Evolutionary conservation across 2,329 filamentous ascomycete species (phyloP), one percentile per base, ranked within the genome.

Genomic region (Myriosclerotinia scirpicola): DNA sequence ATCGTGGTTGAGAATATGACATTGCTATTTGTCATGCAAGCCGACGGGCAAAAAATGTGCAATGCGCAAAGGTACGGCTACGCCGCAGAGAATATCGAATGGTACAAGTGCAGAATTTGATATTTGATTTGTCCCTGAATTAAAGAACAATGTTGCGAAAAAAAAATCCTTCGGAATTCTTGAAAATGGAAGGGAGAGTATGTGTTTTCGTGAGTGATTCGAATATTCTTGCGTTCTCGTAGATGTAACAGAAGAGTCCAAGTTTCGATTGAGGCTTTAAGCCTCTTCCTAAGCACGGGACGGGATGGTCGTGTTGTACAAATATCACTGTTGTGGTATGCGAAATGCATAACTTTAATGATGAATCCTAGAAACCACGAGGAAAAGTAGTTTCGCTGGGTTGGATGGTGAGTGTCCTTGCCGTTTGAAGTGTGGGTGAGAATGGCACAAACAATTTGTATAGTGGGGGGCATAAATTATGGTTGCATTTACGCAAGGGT

Each of bases 281-380:
- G 55, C 48, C 55, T 50, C 55, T 26, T 50, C n/a, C 48, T 46
- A 17, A 48, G 64, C n/a, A 66, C 46, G 64, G 64, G 55, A 60
- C 46, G 64, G 64, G 38, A 46, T 20, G 64, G 36, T 46, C 55
- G 26, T 61, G 64, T 66, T 61, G 52, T 60, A 54, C 44, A 42
- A 54, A 26, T 66, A 50, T 40, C 52, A 61, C 55, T 44, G 55
- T 48, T 34, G 64, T 61, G 46, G 48, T 66, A 61, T 61, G 58
- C 34, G 14, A 38, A 53, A 44, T 66, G 64, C 26, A 60, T 42
- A 61, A 40, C 55, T 60, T 44, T 53, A 38, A 60, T 53, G 36
- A 38, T 48, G 40, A 30, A 54, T 61, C 64, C 64, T 52, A 48
- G 64, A 54, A 61, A 66, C 58, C 64, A 66, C 55, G 64, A 66